A percentile compares a stretch with the other conserved stretches of the same genome.
Conservation (phyloP, 192 early-diverging fungal genomes). For the Dissophora globulifera region DNA sequence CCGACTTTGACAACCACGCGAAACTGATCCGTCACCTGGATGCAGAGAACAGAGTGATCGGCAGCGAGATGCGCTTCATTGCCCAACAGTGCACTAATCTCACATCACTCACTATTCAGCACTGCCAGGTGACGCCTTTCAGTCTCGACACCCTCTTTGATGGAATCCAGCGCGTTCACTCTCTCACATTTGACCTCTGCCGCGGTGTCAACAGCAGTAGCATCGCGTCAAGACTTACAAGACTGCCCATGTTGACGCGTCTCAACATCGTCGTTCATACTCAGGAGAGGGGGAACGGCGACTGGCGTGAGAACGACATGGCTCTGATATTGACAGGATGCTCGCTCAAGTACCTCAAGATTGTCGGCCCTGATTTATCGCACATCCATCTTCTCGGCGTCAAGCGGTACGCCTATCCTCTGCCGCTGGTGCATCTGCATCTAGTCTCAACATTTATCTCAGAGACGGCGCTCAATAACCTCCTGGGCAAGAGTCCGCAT, state of each 20-base stretch:
- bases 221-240: constrained; percentile 11
- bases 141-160: constrained; percentile 37
- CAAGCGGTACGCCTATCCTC: not conserved
- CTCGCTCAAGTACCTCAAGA: constrained; percentile 13
- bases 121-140: constrained; percentile 19
- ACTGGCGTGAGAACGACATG: constrained; percentile 47
- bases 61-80: constrained; percentile 39
- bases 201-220: constrained; percentile 33
- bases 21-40: constrained; percentile 25
- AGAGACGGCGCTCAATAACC: constrained; percentile 20
- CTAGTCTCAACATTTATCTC: constrained; percentile 34
- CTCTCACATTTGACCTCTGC: constrained; percentile 29
- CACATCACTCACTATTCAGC: not conserved
- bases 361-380: constrained; percentile 34
- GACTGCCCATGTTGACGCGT: constrained; percentile 8
- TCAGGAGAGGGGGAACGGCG: constrained; percentile 38
- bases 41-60: constrained; percentile 27
- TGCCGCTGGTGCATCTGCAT: constrained; percentile 4
- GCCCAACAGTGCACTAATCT: constrained; percentile 44
- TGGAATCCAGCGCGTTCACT: constrained; percentile 17
- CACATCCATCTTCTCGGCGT: constrained; percentile 30
- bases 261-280: constrained; percentile 26
- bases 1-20: constrained; percentile 32
- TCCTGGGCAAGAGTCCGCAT: constrained; percentile 18
- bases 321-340: constrained; percentile 18